Conservation (phyloP, 2,329 filamentous ascomycete species). For the Alternaria dauci region DNA sequence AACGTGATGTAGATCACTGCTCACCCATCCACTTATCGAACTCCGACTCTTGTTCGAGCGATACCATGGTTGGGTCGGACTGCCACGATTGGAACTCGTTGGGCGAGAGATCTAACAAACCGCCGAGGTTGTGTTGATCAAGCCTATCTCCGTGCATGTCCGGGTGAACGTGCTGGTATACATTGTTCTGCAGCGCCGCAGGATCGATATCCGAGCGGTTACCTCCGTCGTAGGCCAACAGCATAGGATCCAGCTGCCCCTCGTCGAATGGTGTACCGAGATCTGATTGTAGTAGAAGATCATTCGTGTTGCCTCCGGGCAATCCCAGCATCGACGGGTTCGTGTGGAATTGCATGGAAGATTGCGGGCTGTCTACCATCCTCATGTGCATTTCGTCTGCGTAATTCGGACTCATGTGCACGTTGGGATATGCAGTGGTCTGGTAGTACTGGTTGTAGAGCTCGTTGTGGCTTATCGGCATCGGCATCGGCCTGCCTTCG, state of each 20-base stretch:
- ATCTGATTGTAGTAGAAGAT: conserved; percentile 46
- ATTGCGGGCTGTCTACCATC: conserved; percentile 46
- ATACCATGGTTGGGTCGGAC: conserved; percentile 43
- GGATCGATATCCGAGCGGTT: conserved; percentile 33
- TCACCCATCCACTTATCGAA: conserved; percentile 59
- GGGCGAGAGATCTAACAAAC: conserved; percentile 35
- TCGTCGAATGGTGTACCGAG: conserved; percentile 46
- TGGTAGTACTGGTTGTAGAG: conserved; percentile 62
- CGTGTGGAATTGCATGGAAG: conserved; percentile 42
- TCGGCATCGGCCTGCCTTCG: conserved; percentile 59
- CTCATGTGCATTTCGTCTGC: conserved; percentile 54
- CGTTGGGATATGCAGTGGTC: conserved; percentile 55
- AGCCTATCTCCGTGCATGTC: conserved; percentile 42
- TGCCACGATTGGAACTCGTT: conserved; percentile 48
- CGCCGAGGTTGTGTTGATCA: conserved; percentile 40
- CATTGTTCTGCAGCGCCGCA: conserved; percentile 30
- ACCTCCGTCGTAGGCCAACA: conserved; percentile 47
- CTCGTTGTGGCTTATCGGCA: conserved; percentile 56
- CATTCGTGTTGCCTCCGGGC: conserved; percentile 51
- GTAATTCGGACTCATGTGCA: conserved; percentile 35
- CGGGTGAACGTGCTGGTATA: conserved; percentile 44
- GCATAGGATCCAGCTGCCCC: conserved; percentile 52
- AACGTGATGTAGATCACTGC: conserved; percentile 19
- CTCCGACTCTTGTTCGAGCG: conserved; percentile 54
- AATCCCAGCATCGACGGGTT: conserved; percentile 48